Evolutionary conservation across 495 filamentous ascomycete species (phyloP).

Genomic region (Monascus purpureus): DNA sequence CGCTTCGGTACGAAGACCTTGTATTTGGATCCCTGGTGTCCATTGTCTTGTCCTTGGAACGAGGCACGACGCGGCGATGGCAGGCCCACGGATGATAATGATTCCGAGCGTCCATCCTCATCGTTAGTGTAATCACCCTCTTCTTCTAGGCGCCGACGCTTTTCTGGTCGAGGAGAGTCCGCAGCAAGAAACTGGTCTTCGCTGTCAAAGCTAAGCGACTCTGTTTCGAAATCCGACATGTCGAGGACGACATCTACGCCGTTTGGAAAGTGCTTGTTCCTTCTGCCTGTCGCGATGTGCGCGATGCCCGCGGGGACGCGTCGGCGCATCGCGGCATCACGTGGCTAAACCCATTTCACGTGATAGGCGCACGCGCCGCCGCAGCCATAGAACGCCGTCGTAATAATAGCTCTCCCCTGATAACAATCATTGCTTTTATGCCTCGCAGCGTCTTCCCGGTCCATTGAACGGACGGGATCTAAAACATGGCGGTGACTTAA

Average conservation of each 20-base stretch:
- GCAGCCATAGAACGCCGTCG: too few species aligned
- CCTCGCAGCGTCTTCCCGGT: too few species aligned
- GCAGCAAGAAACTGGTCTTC: slow-evolving; percentile 21
- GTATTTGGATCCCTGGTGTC: slow-evolving; percentile 20
- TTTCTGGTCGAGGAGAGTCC: slow-evolving; percentile 15
- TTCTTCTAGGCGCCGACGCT: slow-evolving; percentile 22
- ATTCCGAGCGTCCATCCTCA: slow-evolving; percentile 1
- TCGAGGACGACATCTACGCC: slow-evolving; percentile 1
- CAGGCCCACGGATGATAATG: not conserved
- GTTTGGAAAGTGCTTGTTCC: not conserved
- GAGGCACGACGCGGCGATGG: slow-evolving; percentile 6
- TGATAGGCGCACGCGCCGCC: too few species aligned
- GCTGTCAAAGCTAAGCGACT: slow-evolving; percentile 5
- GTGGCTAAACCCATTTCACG: slow-evolving; percentile 3
- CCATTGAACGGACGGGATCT: too few species aligned
- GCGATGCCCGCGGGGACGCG: slow-evolving; percentile 5
- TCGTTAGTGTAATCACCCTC: slow-evolving; percentile 1
- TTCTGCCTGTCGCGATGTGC: not conserved
- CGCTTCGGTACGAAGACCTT: slow-evolving; percentile 33
- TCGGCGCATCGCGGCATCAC: slow-evolving; percentile 8
- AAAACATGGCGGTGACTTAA: too few species aligned
- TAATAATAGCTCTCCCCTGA: too few species aligned
- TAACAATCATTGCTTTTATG: too few species aligned
- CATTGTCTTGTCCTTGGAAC: slow-evolving; percentile 8
- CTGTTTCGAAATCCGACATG: slow-evolving; percentile 14